Percentiles rank a stretch among this genome's conserved stretches.
Conservation (phyloP, 805 yeast species). For the Sungouiella thailandica region DNA sequence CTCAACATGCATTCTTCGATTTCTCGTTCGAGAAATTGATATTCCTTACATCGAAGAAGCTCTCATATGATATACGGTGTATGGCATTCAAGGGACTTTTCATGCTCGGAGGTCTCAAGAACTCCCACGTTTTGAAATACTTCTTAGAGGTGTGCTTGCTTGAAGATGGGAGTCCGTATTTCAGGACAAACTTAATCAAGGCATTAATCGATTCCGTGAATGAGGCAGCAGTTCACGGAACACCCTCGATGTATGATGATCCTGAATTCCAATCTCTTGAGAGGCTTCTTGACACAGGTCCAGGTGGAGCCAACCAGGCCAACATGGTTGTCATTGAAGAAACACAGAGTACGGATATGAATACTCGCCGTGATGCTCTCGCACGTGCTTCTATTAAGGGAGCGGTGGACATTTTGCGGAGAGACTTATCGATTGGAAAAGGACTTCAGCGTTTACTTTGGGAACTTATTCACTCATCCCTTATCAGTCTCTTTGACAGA, state of each 20-base stretch:
- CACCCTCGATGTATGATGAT: constrained; percentile 55
- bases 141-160: constrained; percentile 53
- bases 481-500: constrained; percentile 54
- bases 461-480: constrained; percentile 61
- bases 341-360: constrained; percentile 33
- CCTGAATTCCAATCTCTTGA: constrained; percentile 49
- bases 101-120: constrained; percentile 71
- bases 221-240: constrained; percentile 61
- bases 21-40: constrained; percentile 53
- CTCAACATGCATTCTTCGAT: constrained; percentile 48
- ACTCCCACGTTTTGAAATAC: constrained; percentile 54
- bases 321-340: constrained; percentile 58
- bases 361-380: constrained; percentile 54
- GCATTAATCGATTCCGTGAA: constrained; percentile 53
- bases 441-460: constrained; percentile 62
- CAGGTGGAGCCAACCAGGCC: constrained; percentile 18
- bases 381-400: constrained; percentile 65
- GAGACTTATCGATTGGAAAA: constrained; percentile 50
- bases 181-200: constrained; percentile 47
- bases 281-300: constrained; percentile 15
- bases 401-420: constrained; percentile 57
- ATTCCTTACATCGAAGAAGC: constrained; percentile 44
- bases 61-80: constrained; percentile 49
- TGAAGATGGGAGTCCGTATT: constrained; percentile 43
- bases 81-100: constrained; percentile 69